phyloP scores from a whole-genome alignment of 371 early-diverging fungal species.

The Batrachochytrium dendrobatidis region DNA sequence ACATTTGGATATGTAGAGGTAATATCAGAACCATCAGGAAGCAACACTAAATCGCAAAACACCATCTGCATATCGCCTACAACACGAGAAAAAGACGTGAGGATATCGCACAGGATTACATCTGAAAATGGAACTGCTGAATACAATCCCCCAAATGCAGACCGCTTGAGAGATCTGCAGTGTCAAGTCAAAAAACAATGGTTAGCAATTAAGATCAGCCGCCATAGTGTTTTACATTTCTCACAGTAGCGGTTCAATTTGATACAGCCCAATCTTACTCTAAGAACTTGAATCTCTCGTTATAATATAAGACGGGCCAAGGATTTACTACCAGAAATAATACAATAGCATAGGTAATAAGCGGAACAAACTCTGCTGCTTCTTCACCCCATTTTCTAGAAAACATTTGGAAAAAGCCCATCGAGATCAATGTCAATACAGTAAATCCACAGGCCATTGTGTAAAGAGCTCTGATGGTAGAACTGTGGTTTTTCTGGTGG shows the following conservation, averaged over 20 bases:
- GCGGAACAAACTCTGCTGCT: constrained; percentile 36
- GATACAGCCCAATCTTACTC: too few relatives aligned
- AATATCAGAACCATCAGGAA: background rate
- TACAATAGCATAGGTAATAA: constrained; percentile 51
- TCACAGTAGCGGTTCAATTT: background rate
- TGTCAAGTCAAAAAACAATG: background rate
- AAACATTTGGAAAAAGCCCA: constrained; percentile 27
- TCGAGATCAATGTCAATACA: constrained; percentile 25
- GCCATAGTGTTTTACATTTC: background rate
- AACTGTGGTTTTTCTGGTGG: background rate
- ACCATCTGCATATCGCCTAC: constrained; percentile 73
- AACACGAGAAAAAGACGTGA: constrained; percentile 84
- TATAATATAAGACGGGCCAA: constrained; percentile 44
- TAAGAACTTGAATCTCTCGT: constrained; percentile 57
- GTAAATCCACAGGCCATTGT: constrained; percentile 35
- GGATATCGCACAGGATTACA: constrained; percentile 83
- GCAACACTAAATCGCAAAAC: constrained; percentile 34
- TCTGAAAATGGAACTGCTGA: constrained; percentile 69
- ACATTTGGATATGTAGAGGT: too few relatives aligned
- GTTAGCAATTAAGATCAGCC: background rate
- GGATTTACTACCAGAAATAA: constrained; percentile 49
- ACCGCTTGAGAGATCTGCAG: constrained; percentile 21
- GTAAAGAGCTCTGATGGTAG: constrained; percentile 34
- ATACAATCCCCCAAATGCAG: constrained; percentile 38
- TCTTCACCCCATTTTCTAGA: constrained; percentile 22